Percentiles rank a stretch among this genome's conserved stretches.
These are phyloP conservation scores for Cordyceps militaris DNA, from an alignment of 2,329 filamentous ascomycete genomes.

Conservation along the genomic window DNA sequence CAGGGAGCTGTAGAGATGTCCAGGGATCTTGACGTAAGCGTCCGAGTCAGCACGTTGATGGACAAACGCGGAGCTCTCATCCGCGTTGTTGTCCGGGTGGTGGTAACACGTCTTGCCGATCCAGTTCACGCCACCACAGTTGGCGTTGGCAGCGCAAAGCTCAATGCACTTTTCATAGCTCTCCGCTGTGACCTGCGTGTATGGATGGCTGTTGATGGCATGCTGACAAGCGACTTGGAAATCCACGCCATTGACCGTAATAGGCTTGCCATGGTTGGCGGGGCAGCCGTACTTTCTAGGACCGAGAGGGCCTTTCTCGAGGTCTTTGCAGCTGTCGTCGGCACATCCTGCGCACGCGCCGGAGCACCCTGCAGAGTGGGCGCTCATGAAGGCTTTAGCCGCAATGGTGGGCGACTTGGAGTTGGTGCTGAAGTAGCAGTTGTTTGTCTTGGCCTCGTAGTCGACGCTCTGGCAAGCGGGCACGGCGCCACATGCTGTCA, in stretches of 20 bases:
- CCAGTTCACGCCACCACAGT: neutral
- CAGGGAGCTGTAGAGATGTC: neutral
- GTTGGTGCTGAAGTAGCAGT: constrained; percentile 15
- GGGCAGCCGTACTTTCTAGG: neutral
- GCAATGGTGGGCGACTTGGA: constrained; percentile 13
- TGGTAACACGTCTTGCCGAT: neutral
- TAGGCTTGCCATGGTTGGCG: neutral
- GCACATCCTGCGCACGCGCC: neutral
- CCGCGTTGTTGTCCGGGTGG: neutral
- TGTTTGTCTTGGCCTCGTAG: constrained; percentile 15
- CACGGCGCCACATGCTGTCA: constrained; percentile 13
- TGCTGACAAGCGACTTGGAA: neutral
- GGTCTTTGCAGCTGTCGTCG: neutral
- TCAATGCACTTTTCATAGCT: neutral
- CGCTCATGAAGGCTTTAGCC: constrained; percentile 16
- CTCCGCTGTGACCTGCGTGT: neutral
- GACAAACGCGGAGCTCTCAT: neutral
- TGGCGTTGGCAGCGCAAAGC: neutral
- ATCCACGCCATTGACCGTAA: neutral
- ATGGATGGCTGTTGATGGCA: neutral
- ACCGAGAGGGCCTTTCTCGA: neutral
- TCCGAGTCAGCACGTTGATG: neutral
- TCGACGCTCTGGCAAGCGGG: constrained; percentile 16
- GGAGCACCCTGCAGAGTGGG: constrained; percentile 15
- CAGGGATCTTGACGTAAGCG: neutral